These are phyloP conservation scores for Colletotrichum incanum DNA, from an alignment of 2,329 filamentous ascomycete genomes.

Conservation along the genomic window DNA sequence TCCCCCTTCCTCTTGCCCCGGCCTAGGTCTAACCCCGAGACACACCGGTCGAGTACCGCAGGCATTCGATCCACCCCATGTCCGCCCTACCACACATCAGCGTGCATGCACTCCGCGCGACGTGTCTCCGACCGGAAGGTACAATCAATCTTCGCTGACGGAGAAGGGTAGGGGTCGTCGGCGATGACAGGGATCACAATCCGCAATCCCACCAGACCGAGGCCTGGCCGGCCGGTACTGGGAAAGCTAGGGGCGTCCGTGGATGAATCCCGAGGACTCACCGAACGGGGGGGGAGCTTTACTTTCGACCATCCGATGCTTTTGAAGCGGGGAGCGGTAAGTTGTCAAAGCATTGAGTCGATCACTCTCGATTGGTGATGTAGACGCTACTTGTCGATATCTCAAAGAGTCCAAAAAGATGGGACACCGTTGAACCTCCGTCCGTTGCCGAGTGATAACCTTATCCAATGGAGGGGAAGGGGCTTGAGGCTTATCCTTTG, in stretches of 20 bases:
- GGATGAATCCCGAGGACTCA: slow-evolving; percentile 27
- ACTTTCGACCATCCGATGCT: slow-evolving; percentile 7
- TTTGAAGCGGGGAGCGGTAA: not conserved
- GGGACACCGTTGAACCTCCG: slow-evolving; percentile 8
- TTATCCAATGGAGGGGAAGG: not conserved
- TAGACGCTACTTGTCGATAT: not conserved
- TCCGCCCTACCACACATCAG: not conserved
- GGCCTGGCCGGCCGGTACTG: not conserved
- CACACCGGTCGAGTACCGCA: slow-evolving; percentile 1
- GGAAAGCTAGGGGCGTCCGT: slow-evolving; percentile 13
- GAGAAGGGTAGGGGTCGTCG: not conserved
- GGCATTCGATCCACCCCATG: slow-evolving; percentile 6
- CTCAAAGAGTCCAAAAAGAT: not conserved
- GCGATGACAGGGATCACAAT: not conserved
- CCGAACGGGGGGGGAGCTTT: slow-evolving; percentile 2
- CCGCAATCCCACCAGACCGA: not conserved
- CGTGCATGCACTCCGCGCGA: slow-evolving; percentile 1
- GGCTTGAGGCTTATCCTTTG: not conserved
- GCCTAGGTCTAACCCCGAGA: not conserved
- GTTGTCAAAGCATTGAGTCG: not conserved
- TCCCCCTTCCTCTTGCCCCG: not conserved
- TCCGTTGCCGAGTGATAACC: not conserved
- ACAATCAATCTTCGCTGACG: not conserved
- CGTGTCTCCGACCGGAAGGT: not conserved
- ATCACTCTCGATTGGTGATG: not conserved